Evolutionary conservation across 2,329 filamentous ascomycete genomes (phyloP), one percentile per base, ranked within the genome.

Genomic region (Alternaria conjuncta): DNA sequence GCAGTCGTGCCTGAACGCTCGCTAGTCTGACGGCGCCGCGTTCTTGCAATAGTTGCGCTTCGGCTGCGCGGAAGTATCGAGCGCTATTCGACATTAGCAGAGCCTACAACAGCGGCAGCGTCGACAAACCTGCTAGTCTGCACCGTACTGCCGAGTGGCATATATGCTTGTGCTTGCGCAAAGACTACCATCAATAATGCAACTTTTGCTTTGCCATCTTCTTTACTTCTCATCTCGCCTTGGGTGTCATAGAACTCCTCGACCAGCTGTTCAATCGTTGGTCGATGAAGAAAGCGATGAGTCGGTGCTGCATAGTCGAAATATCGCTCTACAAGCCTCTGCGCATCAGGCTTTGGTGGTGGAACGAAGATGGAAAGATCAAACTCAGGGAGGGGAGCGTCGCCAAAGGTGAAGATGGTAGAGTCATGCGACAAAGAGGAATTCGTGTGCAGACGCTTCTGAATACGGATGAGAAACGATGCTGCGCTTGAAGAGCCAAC

Each of bases 231-330:
- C 79, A 83, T 82, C 15, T 77, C 73, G 12, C 82, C 82, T 44
- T 80, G 73, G 18, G 78, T 82, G 20, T 82, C 79, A 61, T 86
- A 86, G 44, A 85, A 82, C 23, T 84, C 81, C 11, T 79, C 75
- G 11, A 86, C 78, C 79, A 78, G 79, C 36, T 70, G 68, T 57
- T 82, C 74, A n/a, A 87, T 83, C 3, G 83, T 85, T 0, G 85
- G 84, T 0, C 86, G 79, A 68, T 89, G 86, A 20, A 89, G 70
- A 60, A 88, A 86, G 4, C 87, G 83, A 66, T 89, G 88, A 0
- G 87, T 89, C 0, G 87, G 86, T 20, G 87, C 86, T 7, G 86
- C 87, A 60, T 86, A 87, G 50, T 89, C 86, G 64, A 89, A 89
- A 57, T 89, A 89, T 7, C 86, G 78, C 8, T 81, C 79, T 5